These are phyloP conservation scores for apple (Malus domestica) DNA, from an alignment of 306 rosid genomes.

Conservation along the genomic window ASM211411v1 NC_041803.1:50139001-50139500, in stretches of 20 bases:
- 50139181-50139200: slow-evolving; percentile 36
- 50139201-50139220: slow-evolving; percentile 43
- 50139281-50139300: slow-evolving; percentile 57
- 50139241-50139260: slow-evolving; percentile 43
- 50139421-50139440: slow-evolving; percentile 66
- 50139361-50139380: slow-evolving; percentile 53
- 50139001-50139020: slow-evolving; percentile 13
- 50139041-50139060: slow-evolving; percentile 12
- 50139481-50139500: slow-evolving; percentile 37
- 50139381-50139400: slow-evolving; percentile 52
- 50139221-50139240: slow-evolving; percentile 49
- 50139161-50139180: slow-evolving; percentile 21
- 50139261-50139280: slow-evolving; percentile 33
- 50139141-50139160: slow-evolving; percentile 12
- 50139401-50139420: slow-evolving; percentile 70
- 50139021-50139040: slow-evolving; percentile 4
- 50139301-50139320: slow-evolving; percentile 72
- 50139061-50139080: slow-evolving; percentile 28
- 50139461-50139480: slow-evolving; percentile 88
- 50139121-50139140: slow-evolving; percentile 48
- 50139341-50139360: slow-evolving; percentile 61
- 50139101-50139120: slow-evolving; percentile 21
- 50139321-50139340: slow-evolving; percentile 67
- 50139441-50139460: slow-evolving; percentile 73
- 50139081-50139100: slow-evolving; percentile 26